Conservation (phyloP, 257 asterid genomes). For the Solanum verrucosum region DNA sequence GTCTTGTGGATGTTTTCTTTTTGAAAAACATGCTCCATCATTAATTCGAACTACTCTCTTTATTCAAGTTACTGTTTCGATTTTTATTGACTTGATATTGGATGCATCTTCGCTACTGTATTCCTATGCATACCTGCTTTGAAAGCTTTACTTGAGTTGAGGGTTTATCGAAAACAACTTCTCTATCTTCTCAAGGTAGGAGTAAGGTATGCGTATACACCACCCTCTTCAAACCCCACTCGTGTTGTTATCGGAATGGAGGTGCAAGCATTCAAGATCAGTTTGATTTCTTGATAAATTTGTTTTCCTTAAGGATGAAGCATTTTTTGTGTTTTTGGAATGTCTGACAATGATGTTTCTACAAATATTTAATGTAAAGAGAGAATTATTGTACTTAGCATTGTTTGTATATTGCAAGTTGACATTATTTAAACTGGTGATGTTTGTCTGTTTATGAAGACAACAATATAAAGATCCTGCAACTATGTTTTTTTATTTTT, state of each 20-base stretch:
- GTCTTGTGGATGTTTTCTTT: not conserved
- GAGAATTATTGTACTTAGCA: not conserved
- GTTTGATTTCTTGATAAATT: not conserved
- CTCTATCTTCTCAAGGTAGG: not conserved
- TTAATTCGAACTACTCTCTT: not conserved
- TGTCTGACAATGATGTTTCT: not conserved
- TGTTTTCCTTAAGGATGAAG: not conserved
- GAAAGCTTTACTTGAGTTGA: not conserved
- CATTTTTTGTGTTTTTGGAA: not conserved
- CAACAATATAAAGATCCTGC: not conserved
- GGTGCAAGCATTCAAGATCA: not conserved
- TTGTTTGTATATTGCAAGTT: not conserved
- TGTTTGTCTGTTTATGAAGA: not conserved
- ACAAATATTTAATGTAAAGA: not conserved
- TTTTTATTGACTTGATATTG: not conserved
- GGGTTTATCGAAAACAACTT: not conserved
- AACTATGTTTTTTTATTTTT: not conserved
- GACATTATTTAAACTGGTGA: not conserved
- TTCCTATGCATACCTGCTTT: not conserved
- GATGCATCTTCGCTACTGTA: not conserved
- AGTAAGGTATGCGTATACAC: not conserved
- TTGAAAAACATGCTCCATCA: not conserved
- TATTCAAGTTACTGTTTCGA: not conserved
- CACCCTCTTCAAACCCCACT: not conserved
- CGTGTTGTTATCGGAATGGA: not conserved